Evolutionary conservation across 805 yeast species (phyloP).

Genomic region (Komagataella populi): DNA sequence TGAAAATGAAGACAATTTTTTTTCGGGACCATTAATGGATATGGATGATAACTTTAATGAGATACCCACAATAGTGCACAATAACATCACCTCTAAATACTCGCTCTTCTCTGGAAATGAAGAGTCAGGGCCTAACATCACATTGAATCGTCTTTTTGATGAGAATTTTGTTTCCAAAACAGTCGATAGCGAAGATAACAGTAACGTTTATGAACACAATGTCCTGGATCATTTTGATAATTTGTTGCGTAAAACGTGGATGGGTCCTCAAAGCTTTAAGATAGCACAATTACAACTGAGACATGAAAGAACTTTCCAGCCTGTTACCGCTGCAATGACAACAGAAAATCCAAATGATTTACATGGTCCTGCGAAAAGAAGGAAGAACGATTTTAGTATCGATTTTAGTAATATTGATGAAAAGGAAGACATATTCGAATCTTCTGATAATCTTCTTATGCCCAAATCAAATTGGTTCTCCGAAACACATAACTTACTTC

Average conservation of each 20-base stretch:
- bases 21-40: constrained; percentile 5
- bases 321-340: not conserved
- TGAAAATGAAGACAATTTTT: constrained; percentile 4
- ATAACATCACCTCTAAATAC: constrained; percentile 14
- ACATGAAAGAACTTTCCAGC: not conserved
- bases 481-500: constrained; percentile 19
- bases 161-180: constrained; percentile 11
- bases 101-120: constrained; percentile 18
- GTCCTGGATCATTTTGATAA: constrained; percentile 69
- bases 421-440: constrained; percentile 14
- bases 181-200: constrained; percentile 9
- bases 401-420: constrained; percentile 12
- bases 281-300: constrained; percentile 33
- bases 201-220: constrained; percentile 26
- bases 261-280: constrained; percentile 92
- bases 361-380: constrained; percentile 1
- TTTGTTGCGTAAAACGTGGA: constrained; percentile 60
- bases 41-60: constrained; percentile 1
- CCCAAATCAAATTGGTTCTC: constrained; percentile 9
- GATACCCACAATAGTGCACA: constrained; percentile 1
- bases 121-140: constrained; percentile 16
- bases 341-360: not conserved
- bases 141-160: constrained; percentile 18
- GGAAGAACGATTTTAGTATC: constrained; percentile 17
- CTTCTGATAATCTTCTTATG: constrained; percentile 11